Conservation (phyloP, 306 rosid genomes). For the Luffa acutangula region DNA sequence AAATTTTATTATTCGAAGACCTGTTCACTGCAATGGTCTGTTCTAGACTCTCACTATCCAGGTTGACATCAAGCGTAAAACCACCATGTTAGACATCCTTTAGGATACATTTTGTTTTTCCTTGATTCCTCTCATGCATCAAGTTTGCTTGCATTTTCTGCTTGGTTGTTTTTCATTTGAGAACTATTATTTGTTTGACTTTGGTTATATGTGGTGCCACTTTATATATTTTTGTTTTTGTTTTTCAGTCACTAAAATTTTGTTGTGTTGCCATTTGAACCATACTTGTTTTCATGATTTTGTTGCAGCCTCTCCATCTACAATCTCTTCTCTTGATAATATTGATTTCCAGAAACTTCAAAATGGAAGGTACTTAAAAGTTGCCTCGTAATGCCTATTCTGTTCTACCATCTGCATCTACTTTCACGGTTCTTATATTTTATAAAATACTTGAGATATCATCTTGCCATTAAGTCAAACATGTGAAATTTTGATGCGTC, state of each 20-base stretch:
- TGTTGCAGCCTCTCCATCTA: constrained; percentile 63
- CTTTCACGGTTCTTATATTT: background rate
- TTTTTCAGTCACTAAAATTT: background rate
- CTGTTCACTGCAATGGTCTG: constrained; percentile 88
- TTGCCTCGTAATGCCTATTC: background rate
- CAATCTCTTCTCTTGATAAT: constrained; percentile 45
- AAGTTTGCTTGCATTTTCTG: background rate
- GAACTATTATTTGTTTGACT: background rate
- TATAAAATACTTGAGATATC: background rate
- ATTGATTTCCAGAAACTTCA: constrained; percentile 72
- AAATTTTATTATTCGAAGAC: constrained; percentile 39
- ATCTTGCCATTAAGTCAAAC: background rate
- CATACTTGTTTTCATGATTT: constrained; percentile 5
- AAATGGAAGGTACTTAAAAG: constrained; percentile 66
- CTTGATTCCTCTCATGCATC: background rate
- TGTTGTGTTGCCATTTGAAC: background rate
- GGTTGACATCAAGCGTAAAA: constrained; percentile 35
- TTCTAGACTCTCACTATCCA: constrained; percentile 67
- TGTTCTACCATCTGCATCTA: background rate
- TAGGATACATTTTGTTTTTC: constrained; percentile 1
- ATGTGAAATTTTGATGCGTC: background rate
- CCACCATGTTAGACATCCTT: constrained; percentile 18
- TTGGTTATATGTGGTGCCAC: background rate
- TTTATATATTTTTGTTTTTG: background rate
- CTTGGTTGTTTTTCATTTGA: background rate